Percentiles rank a stretch among this genome's conserved stretches.
These are phyloP conservation scores for Lyophyllum shimeji DNA, from an alignment of 768 basidiomycete species.

Conservation along the genomic window DNA sequence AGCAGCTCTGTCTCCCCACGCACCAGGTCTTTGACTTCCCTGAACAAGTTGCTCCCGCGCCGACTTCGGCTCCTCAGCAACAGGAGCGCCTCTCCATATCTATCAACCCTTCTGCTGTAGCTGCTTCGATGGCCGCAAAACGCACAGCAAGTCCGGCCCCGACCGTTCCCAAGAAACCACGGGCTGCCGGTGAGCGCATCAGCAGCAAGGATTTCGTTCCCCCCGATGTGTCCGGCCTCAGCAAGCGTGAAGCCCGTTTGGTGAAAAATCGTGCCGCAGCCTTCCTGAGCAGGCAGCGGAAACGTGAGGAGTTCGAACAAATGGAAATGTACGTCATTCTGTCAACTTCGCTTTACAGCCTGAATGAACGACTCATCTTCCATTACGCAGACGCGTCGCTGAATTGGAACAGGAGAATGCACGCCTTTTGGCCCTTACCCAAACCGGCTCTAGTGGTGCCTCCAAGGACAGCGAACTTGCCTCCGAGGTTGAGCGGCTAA, in stretches of 20 bases:
- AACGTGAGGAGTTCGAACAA: slow-evolving; percentile 87
- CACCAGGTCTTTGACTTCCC: slow-evolving; percentile 72
- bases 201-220: slow-evolving; percentile 83
- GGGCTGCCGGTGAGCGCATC: slow-evolving; percentile 49
- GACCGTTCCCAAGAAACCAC: slow-evolving; percentile 37
- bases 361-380: slow-evolving; percentile 15
- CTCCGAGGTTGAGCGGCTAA: slow-evolving; percentile 67
- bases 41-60: slow-evolving; percentile 34
- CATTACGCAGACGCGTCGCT: slow-evolving; percentile 65
- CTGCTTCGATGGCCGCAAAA: slow-evolving; percentile 33
- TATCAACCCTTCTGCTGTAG: slow-evolving; percentile 26
- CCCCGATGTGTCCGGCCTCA: slow-evolving; percentile 84
- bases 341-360: slow-evolving; percentile 1
- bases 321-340: slow-evolving; percentile 79
- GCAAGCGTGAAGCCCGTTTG: slow-evolving; percentile 87
- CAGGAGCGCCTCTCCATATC: slow-evolving; percentile 33
- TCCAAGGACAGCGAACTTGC: slow-evolving; percentile 38
- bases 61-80: slow-evolving; percentile 31
- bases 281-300: slow-evolving; percentile 87
- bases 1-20: slow-evolving; percentile 63
- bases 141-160: slow-evolving; percentile 47
- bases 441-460: slow-evolving; percentile 31
- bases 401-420: slow-evolving; percentile 86
- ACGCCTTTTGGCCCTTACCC: slow-evolving; percentile 61
- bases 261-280: slow-evolving; percentile 93